Percentiles rank a stretch among this genome's conserved stretches.
Evolutionary conservation across 2,329 filamentous ascomycete species (phyloP).

Genomic region (Zymoseptoria brevis): DNA sequence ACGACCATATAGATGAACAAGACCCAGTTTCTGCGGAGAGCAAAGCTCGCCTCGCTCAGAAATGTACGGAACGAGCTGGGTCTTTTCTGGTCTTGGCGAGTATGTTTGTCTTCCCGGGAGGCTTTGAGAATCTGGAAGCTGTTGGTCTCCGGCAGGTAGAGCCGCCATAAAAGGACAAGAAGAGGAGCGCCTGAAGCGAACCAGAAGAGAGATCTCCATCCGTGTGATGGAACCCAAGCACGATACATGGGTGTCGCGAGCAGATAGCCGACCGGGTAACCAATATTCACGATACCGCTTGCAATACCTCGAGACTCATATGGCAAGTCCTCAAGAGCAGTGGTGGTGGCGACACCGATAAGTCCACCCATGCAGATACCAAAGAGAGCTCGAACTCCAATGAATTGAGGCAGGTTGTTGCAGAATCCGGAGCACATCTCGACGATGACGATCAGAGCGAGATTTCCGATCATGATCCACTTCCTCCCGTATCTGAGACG

Average conservation of each 20-base stretch:
- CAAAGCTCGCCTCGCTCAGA: constrained; percentile 13
- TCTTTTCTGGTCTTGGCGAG: not conserved
- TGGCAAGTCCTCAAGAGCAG: constrained; percentile 34
- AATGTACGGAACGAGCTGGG: constrained; percentile 15
- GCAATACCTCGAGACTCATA: constrained; percentile 33
- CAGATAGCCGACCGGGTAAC: constrained; percentile 30
- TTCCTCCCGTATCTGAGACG: constrained; percentile 23
- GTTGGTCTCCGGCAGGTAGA: constrained; percentile 22
- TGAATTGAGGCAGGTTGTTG: constrained; percentile 29
- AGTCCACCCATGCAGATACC: constrained; percentile 34
- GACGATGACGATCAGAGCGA: constrained; percentile 30
- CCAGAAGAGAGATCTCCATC: constrained; percentile 33
- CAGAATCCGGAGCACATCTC: constrained; percentile 33
- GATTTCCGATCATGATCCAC: constrained; percentile 32
- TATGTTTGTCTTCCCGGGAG: constrained; percentile 19
- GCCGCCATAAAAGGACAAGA: constrained; percentile 25
- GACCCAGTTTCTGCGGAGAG: constrained; percentile 29
- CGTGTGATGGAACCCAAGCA: constrained; percentile 30
- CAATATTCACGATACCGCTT: constrained; percentile 31
- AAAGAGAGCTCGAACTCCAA: constrained; percentile 31
- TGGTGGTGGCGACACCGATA: constrained; percentile 28
- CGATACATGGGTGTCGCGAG: constrained; percentile 32
- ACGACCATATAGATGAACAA: constrained; percentile 30
- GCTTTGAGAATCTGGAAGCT: constrained; percentile 20
- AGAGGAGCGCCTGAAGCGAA: constrained; percentile 32